A percentile compares a stretch with the other conserved stretches of the same genome.
These are phyloP conservation scores for Diaporthe ampelina DNA, from an alignment of 2,329 filamentous ascomycete species.

Conservation along the genomic window DNA sequence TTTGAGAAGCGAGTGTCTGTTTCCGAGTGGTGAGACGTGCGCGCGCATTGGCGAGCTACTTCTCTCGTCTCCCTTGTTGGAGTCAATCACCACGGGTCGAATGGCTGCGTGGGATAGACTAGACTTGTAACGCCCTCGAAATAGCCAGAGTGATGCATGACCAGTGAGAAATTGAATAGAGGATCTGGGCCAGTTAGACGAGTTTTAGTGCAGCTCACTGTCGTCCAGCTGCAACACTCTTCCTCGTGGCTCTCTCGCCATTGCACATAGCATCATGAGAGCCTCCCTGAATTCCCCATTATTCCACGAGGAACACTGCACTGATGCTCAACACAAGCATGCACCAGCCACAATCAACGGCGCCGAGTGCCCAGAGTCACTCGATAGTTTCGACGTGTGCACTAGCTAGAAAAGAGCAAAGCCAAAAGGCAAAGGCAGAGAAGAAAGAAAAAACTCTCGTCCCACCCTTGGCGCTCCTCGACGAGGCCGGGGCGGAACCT, in stretches of 20 bases:
- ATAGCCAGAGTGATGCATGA: background rate
- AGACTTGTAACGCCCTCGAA: background rate
- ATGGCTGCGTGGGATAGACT: background rate
- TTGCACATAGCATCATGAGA: background rate
- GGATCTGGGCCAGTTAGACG: background rate
- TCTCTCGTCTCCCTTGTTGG: background rate
- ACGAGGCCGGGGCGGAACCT: slow-evolving; percentile 25
- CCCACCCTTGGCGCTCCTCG: slow-evolving; percentile 31
- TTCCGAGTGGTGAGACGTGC: slow-evolving; percentile 12
- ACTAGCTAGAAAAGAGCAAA: background rate
- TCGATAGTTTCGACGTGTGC: background rate
- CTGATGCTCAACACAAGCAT: background rate
- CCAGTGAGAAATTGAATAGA: background rate
- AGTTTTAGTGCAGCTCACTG: background rate
- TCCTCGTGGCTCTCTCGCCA: background rate
- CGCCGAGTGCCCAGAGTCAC: background rate
- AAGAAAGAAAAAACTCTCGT: slow-evolving; percentile 10
- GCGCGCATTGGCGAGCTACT: slow-evolving; percentile 3
- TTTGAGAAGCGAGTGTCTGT: background rate
- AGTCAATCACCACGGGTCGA: background rate
- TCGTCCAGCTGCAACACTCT: background rate
- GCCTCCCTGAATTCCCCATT: background rate
- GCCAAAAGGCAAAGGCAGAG: too few species aligned
- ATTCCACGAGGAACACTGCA: background rate
- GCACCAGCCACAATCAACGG: background rate